Evolutionary conservation across 148 eudicot species (phyloP).

Genomic region (Camellia japonica): DNA sequence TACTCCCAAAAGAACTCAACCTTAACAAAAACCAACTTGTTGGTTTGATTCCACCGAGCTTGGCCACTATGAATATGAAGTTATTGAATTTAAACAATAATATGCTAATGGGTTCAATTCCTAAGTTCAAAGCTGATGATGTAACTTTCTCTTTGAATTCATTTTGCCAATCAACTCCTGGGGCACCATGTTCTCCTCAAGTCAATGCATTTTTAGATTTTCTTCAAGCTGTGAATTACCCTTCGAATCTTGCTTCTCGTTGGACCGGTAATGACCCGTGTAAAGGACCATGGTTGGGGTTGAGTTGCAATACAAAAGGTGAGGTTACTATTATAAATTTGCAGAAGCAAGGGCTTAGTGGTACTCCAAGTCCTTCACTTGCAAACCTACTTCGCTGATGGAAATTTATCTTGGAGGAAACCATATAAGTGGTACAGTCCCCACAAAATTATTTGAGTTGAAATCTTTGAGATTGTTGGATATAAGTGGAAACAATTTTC

Average conservation of each 20-base stretch:
- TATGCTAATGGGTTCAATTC: slow-evolving; percentile 66
- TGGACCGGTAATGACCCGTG: slow-evolving; percentile 85
- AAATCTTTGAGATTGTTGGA: slow-evolving; percentile 58
- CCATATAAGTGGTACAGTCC: slow-evolving; percentile 44
- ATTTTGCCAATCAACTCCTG: slow-evolving; percentile 58
- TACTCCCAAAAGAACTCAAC: slow-evolving; percentile 37
- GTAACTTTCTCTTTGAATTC: slow-evolving; percentile 45
- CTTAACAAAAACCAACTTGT: slow-evolving; percentile 61
- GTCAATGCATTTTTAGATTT: slow-evolving; percentile 60
- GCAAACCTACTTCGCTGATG: slow-evolving; percentile 39
- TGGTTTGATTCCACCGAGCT: slow-evolving; percentile 52
- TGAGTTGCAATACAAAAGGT: slow-evolving; percentile 42
- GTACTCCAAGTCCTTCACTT: slow-evolving; percentile 66
- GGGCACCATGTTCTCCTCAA: slow-evolving; percentile 53
- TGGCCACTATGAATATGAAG: slow-evolving; percentile 46
- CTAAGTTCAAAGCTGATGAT: slow-evolving; percentile 46
- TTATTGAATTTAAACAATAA: slow-evolving; percentile 61
- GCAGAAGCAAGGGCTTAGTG: slow-evolving; percentile 50
- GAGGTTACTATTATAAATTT: slow-evolving; percentile 52
- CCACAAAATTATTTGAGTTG: slow-evolving; percentile 40
- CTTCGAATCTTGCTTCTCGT: slow-evolving; percentile 37
- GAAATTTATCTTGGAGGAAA: slow-evolving; percentile 55
- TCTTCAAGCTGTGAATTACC: slow-evolving; percentile 48
- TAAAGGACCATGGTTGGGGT: slow-evolving; percentile 59
- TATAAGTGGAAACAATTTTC: slow-evolving; percentile 50